Conservation (phyloP, 768 basidiomycete species). For the Tephrocybe sp. region DNA sequence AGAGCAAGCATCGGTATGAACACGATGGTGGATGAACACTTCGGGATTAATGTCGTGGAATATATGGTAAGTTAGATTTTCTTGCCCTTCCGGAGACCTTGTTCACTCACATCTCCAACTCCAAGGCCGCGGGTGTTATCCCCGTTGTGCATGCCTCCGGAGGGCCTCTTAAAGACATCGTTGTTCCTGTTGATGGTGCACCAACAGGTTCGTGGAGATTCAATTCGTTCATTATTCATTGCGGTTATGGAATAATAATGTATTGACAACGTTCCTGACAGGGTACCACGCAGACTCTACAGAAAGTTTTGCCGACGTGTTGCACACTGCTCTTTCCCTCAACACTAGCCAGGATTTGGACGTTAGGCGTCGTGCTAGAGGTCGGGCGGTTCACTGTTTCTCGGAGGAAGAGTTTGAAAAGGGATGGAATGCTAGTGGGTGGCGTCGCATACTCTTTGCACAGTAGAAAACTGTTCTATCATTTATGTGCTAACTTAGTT, state of each 20-base stretch:
- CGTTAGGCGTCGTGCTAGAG: constrained; percentile 66
- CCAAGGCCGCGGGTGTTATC: constrained; percentile 91
- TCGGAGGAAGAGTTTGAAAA: constrained; percentile 75
- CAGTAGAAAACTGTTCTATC: neutral
- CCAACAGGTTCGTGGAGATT: constrained; percentile 50
- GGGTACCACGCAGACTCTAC: constrained; percentile 80
- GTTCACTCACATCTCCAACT: neutral
- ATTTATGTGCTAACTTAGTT: no score
- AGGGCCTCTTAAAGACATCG: constrained; percentile 88
- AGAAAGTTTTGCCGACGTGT: constrained; percentile 60
- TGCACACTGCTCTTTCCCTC: constrained; percentile 64
- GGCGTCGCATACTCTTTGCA: constrained; percentile 29
- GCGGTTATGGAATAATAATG: neutral
- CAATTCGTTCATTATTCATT: neutral
- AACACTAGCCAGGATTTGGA: constrained; percentile 49
- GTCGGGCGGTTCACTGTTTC: constrained; percentile 71
- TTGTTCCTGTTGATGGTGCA: constrained; percentile 72
- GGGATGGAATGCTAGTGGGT: constrained; percentile 68
- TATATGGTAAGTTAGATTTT: constrained; percentile 70
- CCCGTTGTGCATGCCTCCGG: constrained; percentile 92
- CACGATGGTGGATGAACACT: constrained; percentile 98
- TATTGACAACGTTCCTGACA: constrained; percentile 12
- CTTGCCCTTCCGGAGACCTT: neutral
- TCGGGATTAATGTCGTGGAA: constrained; percentile 97
- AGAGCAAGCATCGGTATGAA: constrained; percentile 82